These are phyloP conservation scores for Paramecium sexaurelia DNA, from an alignment of 73 alveolate species.

Conservation along the genomic window DNA sequence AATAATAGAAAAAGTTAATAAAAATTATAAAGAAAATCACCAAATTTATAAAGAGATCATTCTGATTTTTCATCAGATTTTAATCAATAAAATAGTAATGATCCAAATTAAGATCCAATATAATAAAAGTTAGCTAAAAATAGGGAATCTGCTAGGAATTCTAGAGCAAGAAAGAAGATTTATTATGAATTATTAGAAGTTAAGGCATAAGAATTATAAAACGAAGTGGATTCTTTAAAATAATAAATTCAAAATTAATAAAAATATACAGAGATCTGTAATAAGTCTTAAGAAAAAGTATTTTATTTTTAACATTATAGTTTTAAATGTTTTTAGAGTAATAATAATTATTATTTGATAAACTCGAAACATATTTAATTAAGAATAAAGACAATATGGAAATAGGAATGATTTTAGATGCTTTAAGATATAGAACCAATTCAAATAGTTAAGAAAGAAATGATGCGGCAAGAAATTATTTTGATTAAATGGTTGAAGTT, in stretches of 20 bases:
- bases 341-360: constrained; percentile 59
- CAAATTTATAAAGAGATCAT: background rate
- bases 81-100: background rate
- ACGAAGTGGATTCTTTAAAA: constrained; percentile 56
- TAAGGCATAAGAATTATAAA: constrained; percentile 26
- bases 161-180: constrained; percentile 70
- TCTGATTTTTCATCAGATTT: constrained; percentile 16
- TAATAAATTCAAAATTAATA: constrained; percentile 13
- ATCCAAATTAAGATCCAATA: constrained; percentile 23
- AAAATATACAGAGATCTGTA: background rate
- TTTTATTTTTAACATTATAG: background rate
- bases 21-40: constrained; percentile 42
- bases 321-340: constrained; percentile 57
- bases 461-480: constrained; percentile 59
- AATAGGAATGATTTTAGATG: constrained; percentile 60
- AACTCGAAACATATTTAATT: constrained; percentile 41
- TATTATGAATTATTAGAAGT: constrained; percentile 68
- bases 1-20: constrained; percentile 15
- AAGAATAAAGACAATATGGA: constrained; percentile 50
- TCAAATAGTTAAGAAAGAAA: constrained; percentile 66
- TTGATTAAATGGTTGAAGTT: constrained; percentile 60
- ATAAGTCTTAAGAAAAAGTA: constrained; percentile 44
- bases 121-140: constrained; percentile 62
- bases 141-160: constrained; percentile 67
- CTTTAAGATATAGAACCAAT: constrained; percentile 62